Conservation (phyloP, 495 filamentous ascomycete species). For the Daldinia concentrica region DNA sequence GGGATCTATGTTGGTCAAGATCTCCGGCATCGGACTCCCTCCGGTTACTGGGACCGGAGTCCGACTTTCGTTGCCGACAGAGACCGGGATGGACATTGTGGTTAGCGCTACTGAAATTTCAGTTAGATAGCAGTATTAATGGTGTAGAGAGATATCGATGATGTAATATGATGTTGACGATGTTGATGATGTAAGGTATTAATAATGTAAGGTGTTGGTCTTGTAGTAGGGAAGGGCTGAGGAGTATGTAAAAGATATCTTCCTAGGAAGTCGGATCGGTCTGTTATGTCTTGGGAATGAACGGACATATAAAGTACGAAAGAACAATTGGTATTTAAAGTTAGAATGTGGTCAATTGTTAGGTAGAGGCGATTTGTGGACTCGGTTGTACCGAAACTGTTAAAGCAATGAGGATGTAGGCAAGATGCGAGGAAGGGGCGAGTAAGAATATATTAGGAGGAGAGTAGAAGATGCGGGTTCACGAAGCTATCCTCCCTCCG, state of each 20-base stretch:
- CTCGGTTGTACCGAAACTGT: not conserved
- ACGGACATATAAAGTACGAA: not conserved
- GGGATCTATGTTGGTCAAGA: not conserved
- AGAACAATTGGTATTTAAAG: not conserved
- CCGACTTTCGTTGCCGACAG: not conserved
- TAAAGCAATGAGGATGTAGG: not conserved
- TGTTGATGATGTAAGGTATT: not conserved
- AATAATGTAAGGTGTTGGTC: not conserved
- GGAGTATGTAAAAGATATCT: not conserved
- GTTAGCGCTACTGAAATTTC: not conserved
- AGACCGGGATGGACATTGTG: not conserved
- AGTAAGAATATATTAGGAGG: not conserved
- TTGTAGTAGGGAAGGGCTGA: not conserved
- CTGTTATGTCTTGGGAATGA: not conserved
- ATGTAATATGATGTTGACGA: not conserved
- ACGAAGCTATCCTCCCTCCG: too few species aligned
- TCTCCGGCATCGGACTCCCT: not conserved
- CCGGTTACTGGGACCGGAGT: not conserved
- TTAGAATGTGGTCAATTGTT: not conserved
- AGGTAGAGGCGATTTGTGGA: not conserved
- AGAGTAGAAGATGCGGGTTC: too few species aligned
- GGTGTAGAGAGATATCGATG: not conserved
- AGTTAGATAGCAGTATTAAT: not conserved
- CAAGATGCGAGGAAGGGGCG: not conserved
- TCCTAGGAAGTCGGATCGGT: not conserved